Percentiles rank a stretch among this genome's conserved stretches.
Conservation (phyloP, 345 rosid species). For the Rhodomyrtus tomentosa region DNA sequence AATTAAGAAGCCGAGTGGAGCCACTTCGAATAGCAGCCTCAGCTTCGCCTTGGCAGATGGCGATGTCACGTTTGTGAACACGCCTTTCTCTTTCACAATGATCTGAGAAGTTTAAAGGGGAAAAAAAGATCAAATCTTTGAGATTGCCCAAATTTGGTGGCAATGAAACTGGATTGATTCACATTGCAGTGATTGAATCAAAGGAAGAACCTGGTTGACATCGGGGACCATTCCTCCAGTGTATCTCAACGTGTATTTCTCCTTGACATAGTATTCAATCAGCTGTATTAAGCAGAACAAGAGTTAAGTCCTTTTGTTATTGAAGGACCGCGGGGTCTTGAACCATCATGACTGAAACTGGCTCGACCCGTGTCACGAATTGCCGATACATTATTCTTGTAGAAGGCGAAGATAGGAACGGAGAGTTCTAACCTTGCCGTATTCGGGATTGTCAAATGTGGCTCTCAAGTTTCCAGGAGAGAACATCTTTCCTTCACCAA, state of each 20-base stretch:
- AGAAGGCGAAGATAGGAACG: not conserved
- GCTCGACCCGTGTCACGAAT: not conserved
- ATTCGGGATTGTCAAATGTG: slow-evolving; percentile 77
- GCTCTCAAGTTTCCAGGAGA: slow-evolving; percentile 99
- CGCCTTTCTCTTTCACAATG: slow-evolving; percentile 91
- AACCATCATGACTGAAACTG: not conserved
- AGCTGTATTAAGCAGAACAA: slow-evolving; percentile 28
- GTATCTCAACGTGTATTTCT: slow-evolving; percentile 95
- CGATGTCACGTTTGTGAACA: slow-evolving; percentile 84
- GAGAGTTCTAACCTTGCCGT: slow-evolving; percentile 21
- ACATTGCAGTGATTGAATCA: not conserved
- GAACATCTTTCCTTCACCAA: slow-evolving; percentile 83
- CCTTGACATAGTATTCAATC: slow-evolving; percentile 73
- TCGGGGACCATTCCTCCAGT: slow-evolving; percentile 99
- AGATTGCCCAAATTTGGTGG: not conserved
- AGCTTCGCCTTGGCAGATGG: slow-evolving; percentile 89
- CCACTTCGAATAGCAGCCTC: slow-evolving; percentile 87
- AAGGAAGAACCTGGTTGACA: slow-evolving; percentile 59
- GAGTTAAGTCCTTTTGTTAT: not conserved
- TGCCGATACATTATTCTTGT: not conserved
- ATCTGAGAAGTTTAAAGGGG: slow-evolving; percentile 23
- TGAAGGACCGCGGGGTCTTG: not conserved
- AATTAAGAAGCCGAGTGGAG: slow-evolving; percentile 68
- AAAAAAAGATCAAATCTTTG: not conserved
- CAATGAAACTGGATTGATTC: not conserved